Conservation (phyloP, 495 filamentous ascomycete species). For the Penicillium paradoxum region DNA sequence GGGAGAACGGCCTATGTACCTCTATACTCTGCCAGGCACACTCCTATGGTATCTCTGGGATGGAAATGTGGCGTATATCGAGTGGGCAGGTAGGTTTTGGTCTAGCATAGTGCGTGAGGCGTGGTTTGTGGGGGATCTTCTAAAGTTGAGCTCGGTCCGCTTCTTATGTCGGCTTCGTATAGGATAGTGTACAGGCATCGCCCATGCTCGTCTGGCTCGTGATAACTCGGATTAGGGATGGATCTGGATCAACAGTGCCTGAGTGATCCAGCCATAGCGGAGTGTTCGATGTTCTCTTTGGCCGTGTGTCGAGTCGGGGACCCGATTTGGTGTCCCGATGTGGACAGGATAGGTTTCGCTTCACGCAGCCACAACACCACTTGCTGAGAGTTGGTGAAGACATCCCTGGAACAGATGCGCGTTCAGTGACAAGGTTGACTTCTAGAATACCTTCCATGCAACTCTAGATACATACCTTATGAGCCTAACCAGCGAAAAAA, state of each 20-base stretch:
- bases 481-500: neutral
- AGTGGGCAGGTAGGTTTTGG: neutral
- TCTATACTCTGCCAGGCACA: neutral
- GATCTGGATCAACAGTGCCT: neutral
- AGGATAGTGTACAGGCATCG: neutral
- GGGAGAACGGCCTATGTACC: neutral
- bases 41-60: neutral
- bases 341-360: neutral
- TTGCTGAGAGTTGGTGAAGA: neutral
- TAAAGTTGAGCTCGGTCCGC: neutral
- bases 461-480: neutral
- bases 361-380: neutral
- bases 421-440: neutral
- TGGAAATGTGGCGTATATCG: neutral
- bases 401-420: neutral
- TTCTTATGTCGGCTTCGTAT: neutral
- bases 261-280: neutral
- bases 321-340: neutral
- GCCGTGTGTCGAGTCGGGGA: neutral
- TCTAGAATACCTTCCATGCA: neutral
- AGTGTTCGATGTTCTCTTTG: neutral
- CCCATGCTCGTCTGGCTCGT: neutral
- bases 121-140: neutral
- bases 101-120: neutral
- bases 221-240: neutral